phyloP scores from a whole-genome alignment of 2,329 filamentous ascomycete species.

The Pseudogymnoascus sp. region DNA sequence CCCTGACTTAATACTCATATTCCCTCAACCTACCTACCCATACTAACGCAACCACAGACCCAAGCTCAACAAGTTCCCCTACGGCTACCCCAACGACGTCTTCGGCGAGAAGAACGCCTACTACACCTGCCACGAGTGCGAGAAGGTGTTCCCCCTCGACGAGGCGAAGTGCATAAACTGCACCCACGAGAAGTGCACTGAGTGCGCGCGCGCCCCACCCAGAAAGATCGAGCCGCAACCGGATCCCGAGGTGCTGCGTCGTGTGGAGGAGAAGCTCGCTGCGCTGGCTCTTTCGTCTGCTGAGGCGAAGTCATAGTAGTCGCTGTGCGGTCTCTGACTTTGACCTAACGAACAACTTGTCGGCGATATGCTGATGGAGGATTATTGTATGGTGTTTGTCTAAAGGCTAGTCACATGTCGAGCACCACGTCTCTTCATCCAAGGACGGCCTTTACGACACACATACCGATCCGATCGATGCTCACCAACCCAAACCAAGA shows the following conservation, averaged over 20 bases:
- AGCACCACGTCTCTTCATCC: neutral
- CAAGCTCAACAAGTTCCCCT: conserved; percentile 61
- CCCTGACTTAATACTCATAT: no score
- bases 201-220: conserved; percentile 42
- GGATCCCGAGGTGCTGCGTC: conserved; percentile 52
- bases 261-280: conserved; percentile 48
- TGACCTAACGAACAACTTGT: no score
- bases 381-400: neutral
- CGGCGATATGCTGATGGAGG: neutral
- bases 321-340: no score
- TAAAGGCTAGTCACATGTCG: neutral
- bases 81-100: conserved; percentile 59
- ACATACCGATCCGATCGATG: no score
- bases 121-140: conserved; percentile 56
- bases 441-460: no score
- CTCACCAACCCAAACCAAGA: neutral
- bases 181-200: conserved; percentile 49
- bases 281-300: conserved; percentile 22
- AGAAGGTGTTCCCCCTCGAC: conserved; percentile 43
- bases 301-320: neutral
- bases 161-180: conserved; percentile 50
- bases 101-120: conserved; percentile 36
- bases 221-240: conserved; percentile 52
- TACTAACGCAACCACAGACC: conserved; percentile 36
- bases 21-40: no score